phyloP scores from a whole-genome alignment of 352 stramenopile species.

The Globisporangium spiculum region DNA sequence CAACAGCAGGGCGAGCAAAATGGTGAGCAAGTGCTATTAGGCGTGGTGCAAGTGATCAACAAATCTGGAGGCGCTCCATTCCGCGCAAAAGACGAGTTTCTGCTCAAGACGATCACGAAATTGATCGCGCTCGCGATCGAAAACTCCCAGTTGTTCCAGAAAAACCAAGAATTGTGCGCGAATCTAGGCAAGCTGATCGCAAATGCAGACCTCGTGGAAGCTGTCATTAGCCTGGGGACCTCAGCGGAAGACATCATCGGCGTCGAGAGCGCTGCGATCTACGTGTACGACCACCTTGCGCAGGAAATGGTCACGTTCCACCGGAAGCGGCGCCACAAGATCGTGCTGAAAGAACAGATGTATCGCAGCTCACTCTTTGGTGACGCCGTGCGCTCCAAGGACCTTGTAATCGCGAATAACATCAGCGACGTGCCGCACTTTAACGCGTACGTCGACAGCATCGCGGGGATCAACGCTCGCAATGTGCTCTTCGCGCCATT shows the following conservation, averaged over 20 bases:
- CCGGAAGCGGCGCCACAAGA: slow-evolving; percentile 58
- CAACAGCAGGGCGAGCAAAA: slow-evolving; percentile 5
- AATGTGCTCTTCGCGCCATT: slow-evolving; percentile 69
- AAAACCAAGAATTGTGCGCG: slow-evolving; percentile 66
- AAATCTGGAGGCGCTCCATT: slow-evolving; percentile 75
- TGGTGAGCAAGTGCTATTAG: slow-evolving; percentile 42
- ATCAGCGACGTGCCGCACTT: slow-evolving; percentile 29
- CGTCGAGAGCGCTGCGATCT: slow-evolving; percentile 63
- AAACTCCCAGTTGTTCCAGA: slow-evolving; percentile 80
- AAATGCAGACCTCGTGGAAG: slow-evolving; percentile 57
- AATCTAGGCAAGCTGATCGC: slow-evolving; percentile 64
- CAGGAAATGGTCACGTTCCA: slow-evolving; percentile 71
- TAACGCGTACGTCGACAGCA: slow-evolving; percentile 72
- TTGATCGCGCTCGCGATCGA: slow-evolving; percentile 78
- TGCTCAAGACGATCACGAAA: slow-evolving; percentile 72
- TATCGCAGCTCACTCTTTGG: slow-evolving; percentile 59
- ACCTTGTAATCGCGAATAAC: slow-evolving; percentile 72
- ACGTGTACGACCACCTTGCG: slow-evolving; percentile 42
- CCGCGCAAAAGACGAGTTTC: slow-evolving; percentile 75
- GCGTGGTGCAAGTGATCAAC: slow-evolving; percentile 82
- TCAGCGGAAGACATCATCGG: slow-evolving; percentile 71
- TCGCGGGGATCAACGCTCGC: slow-evolving; percentile 41
- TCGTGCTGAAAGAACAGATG: slow-evolving; percentile 43
- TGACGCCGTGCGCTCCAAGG: slow-evolving; percentile 35
- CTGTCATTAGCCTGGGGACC: slow-evolving; percentile 44